Conservation (phyloP, 1,139 yeast species). For the Suhomyces bokatorum region DNA sequence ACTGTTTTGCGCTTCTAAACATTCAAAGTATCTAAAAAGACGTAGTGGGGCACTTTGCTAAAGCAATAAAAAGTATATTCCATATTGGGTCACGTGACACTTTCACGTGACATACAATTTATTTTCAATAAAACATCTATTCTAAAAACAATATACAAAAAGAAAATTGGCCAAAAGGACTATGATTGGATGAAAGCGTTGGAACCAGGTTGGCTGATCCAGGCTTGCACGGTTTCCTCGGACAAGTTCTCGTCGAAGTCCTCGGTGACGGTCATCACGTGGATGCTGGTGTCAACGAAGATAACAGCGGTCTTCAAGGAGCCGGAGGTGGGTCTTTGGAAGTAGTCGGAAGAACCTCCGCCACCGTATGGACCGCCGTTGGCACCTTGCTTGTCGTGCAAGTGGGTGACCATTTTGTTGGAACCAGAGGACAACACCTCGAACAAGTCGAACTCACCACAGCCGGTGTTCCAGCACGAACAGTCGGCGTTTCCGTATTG, state of each 20-base stretch:
- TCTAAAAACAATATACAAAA: conserved; percentile 3
- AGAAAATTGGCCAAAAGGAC: not conserved
- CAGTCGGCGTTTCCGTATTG: conserved; percentile 66
- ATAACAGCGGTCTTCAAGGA: conserved; percentile 89
- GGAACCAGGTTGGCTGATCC: conserved; percentile 57
- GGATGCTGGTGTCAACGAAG: conserved; percentile 55
- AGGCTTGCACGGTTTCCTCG: conserved; percentile 51
- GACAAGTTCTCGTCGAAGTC: conserved; percentile 56
- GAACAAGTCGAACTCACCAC: conserved; percentile 82
- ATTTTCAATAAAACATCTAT: conserved; percentile 7
- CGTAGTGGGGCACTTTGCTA: too few species aligned
- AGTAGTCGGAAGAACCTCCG: conserved; percentile 88
- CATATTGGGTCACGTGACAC: not conserved
- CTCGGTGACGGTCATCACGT: conserved; percentile 61
- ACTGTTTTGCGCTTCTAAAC: too few species aligned
- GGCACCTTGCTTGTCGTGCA: conserved; percentile 85
- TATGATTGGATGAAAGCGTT: conserved; percentile 28
- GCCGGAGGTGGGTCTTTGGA: conserved; percentile 74
- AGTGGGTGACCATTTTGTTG: conserved; percentile 70
- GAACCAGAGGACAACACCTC: conserved; percentile 73
- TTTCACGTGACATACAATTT: too few species aligned
- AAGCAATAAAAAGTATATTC: not conserved
- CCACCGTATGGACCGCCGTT: conserved; percentile 57
- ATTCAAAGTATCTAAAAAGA: too few species aligned
- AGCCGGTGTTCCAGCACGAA: conserved; percentile 76